These are phyloP conservation scores for Colletotrichum destructivum DNA, from an alignment of 2,329 filamentous ascomycete genomes.

Conservation along the genomic window DNA sequence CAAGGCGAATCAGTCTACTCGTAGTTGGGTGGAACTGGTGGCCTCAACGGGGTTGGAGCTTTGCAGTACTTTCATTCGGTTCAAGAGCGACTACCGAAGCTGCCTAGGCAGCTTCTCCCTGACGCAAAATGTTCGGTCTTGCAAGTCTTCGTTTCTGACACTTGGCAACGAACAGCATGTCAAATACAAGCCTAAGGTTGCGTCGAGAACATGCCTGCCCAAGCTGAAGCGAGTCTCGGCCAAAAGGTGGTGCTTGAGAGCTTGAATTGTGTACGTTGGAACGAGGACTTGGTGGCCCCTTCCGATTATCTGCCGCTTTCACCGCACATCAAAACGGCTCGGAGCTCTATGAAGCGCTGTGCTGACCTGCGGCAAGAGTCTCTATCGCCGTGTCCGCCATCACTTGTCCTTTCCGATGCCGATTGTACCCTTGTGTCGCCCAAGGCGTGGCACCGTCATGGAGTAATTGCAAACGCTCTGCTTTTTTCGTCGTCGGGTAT, in stretches of 20 bases:
- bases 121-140: background rate
- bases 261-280: constrained; percentile 5
- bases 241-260: constrained; percentile 1
- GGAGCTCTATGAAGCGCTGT: background rate
- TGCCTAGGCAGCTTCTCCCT: background rate
- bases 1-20: background rate
- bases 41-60: background rate
- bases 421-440: background rate
- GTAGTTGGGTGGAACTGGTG: too few relatives aligned
- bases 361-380: background rate
- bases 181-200: background rate
- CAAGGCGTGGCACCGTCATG: background rate
- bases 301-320: constrained; percentile 1
- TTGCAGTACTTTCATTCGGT: background rate
- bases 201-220: background rate
- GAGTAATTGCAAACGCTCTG: background rate
- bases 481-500: background rate
- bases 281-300: background rate
- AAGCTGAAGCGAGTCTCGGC: too few relatives aligned
- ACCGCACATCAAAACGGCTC: background rate
- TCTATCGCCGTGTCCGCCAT: background rate
- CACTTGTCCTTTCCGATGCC: background rate
- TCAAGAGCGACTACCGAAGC: background rate
- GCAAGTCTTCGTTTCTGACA: background rate
- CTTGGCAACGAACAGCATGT: background rate